phyloP scores from a whole-genome alignment of 192 early-diverging fungal species.

The Haplosporangium gracile region DNA sequence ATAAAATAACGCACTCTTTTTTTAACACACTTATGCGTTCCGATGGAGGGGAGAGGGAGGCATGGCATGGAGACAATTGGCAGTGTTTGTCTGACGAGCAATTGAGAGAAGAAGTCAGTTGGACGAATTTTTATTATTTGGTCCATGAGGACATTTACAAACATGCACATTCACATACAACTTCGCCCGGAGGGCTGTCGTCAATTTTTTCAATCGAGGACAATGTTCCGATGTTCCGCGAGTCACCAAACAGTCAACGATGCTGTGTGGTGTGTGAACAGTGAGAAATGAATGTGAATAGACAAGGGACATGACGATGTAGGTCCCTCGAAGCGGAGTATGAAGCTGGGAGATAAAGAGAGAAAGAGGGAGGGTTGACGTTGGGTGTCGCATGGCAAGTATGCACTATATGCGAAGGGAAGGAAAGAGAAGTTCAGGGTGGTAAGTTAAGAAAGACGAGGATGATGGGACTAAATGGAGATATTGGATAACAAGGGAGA shows the following conservation, averaged over 20 bases:
- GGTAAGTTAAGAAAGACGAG: not conserved
- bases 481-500: not conserved
- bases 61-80: not conserved
- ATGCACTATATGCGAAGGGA: not conserved
- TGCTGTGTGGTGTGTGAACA: not conserved
- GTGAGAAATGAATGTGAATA: not conserved
- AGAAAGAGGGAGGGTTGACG: not conserved
- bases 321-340: not conserved
- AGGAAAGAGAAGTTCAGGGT: not conserved
- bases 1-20: slow-evolving; percentile 12
- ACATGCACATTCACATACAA: not conserved
- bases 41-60: not conserved
- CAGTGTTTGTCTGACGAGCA: not conserved
- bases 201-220: not conserved
- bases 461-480: not conserved
- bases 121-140: not conserved
- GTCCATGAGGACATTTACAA: not conserved
- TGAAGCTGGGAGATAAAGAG: not conserved
- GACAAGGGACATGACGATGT: not conserved
- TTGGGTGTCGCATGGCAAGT: not conserved
- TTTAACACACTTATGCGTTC: not conserved
- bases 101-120: not conserved
- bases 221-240: not conserved
- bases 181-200: slow-evolving; percentile 4
- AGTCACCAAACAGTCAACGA: not conserved